Conservation (phyloP, 495 filamentous ascomycete genomes). For the Penicillium mononematosum region DNA sequence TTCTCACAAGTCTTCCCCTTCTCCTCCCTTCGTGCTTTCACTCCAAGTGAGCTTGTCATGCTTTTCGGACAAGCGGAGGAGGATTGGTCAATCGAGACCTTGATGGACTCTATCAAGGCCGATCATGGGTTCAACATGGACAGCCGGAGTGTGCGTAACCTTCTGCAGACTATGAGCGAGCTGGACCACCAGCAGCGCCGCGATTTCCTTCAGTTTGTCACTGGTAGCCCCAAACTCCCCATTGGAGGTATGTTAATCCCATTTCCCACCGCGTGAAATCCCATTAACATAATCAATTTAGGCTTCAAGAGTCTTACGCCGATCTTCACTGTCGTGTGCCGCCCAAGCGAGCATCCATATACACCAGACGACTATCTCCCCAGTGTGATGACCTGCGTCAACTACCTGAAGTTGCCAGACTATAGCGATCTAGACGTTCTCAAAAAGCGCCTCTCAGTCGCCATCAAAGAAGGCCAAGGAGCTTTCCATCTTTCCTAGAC, state of each 20-base stretch:
- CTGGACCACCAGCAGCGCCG: constrained; percentile 70
- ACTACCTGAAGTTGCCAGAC: constrained; percentile 97
- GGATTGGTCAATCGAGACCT: constrained; percentile 95
- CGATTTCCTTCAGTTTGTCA: constrained; percentile 97
- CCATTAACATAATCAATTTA: constrained; percentile 35
- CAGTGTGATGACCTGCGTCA: constrained; percentile 99
- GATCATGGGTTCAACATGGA: constrained; percentile 99
- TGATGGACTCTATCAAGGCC: constrained; percentile 99
- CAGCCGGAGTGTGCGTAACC: constrained; percentile 90
- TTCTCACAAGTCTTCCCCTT: constrained; percentile 98
- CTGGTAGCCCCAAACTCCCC: constrained; percentile 96
- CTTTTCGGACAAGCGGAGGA: constrained; percentile 93
- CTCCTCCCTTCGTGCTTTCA: constrained; percentile 88
- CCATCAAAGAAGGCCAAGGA: constrained; percentile 96
- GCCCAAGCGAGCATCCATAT: constrained; percentile 91
- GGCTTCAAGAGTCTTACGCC: constrained; percentile 96
- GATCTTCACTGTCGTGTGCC: constrained; percentile 98
- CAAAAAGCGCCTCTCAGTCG: constrained; percentile 70
- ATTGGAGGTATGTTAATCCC: constrained; percentile 75
- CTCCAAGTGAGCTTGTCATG: constrained; percentile 93
- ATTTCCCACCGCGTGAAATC: constrained; percentile 21
- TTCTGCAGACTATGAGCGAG: constrained; percentile 95
- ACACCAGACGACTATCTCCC: constrained; percentile 95
- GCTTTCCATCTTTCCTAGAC: constrained; percentile 91
- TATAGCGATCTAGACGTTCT: constrained; percentile 81